Conservation (phyloP, 2,329 filamentous ascomycete species). For the Hypoxylon sp. region DNA sequence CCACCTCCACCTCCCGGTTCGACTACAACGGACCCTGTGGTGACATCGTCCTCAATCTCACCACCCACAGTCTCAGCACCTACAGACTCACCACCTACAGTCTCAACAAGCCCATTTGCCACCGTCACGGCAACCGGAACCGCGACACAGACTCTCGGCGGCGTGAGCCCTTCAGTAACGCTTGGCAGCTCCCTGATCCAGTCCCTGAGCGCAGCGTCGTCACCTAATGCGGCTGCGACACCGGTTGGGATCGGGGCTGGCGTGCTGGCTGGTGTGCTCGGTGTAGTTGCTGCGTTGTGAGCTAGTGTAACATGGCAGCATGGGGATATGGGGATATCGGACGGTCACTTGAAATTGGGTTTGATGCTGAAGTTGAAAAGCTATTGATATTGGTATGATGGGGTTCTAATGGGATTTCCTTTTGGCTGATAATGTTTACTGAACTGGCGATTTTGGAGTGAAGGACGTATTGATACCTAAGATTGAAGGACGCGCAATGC, state of each 20-base stretch:
- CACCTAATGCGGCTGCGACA: slow-evolving; percentile 37
- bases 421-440: too few relatives aligned
- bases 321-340: too few relatives aligned
- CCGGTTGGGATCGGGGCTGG: slow-evolving; percentile 36
- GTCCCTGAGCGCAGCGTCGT: slow-evolving; percentile 19
- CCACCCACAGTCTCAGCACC: not conserved
- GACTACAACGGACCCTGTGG: not conserved
- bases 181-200: slow-evolving; percentile 19
- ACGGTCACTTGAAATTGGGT: not conserved
- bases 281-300: slow-evolving; percentile 43
- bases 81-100: slow-evolving; percentile 5
- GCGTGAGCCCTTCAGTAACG: slow-evolving; percentile 22
- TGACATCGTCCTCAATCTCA: not conserved
- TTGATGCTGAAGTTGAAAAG: not conserved
- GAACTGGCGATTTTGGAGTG: slow-evolving; percentile 13
- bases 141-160: slow-evolving; percentile 33
- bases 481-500: not conserved
- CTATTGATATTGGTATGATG: not conserved
- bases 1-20: not conserved
- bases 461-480: slow-evolving; percentile 19
- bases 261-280: slow-evolving; percentile 44
- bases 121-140: slow-evolving; percentile 24
- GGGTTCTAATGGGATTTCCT: not conserved
- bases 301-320: not conserved
- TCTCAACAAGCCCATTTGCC: slow-evolving; percentile 17